Conservation (phyloP, 1,139 yeast genomes). For the Hanseniaspora uvarum region DNA sequence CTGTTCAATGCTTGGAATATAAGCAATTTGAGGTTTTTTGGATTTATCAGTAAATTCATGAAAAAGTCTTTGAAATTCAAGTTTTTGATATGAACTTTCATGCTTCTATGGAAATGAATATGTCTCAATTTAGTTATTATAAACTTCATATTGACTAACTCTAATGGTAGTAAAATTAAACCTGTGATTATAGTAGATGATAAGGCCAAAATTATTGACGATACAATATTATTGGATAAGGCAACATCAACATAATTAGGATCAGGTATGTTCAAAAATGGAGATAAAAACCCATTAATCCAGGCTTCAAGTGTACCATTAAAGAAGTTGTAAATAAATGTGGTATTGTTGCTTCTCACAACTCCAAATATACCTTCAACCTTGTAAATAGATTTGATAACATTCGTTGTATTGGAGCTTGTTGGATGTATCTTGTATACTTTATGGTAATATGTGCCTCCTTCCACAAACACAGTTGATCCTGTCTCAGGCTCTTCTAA, state of each 20-base stretch:
- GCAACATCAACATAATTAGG: slow-evolving; percentile 77
- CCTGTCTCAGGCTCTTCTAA: slow-evolving; percentile 17
- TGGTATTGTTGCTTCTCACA: slow-evolving; percentile 78
- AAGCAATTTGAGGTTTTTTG: slow-evolving; percentile 8
- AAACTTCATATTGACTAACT: slow-evolving; percentile 65
- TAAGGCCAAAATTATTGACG: slow-evolving; percentile 57
- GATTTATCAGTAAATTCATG: slow-evolving; percentile 25
- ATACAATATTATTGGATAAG: slow-evolving; percentile 67
- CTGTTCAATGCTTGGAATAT: slow-evolving; percentile 39
- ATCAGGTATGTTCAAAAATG: slow-evolving; percentile 77
- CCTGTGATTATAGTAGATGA: slow-evolving; percentile 68
- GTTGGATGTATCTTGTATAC: slow-evolving; percentile 42
- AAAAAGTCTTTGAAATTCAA: slow-evolving; percentile 27
- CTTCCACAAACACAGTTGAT: slow-evolving; percentile 16
- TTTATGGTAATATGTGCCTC: slow-evolving; percentile 8
- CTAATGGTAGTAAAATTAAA: slow-evolving; percentile 69
- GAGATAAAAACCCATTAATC: slow-evolving; percentile 79
- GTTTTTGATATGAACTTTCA: slow-evolving; percentile 31
- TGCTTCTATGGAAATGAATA: slow-evolving; percentile 28
- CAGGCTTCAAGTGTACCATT: slow-evolving; percentile 78
- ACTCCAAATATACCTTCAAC: slow-evolving; percentile 78
- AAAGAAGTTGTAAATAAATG: slow-evolving; percentile 67
- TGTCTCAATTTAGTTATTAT: slow-evolving; percentile 42
- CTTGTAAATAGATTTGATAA: slow-evolving; percentile 56
- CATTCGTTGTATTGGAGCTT: slow-evolving; percentile 59